phyloP scores from a whole-genome alignment of 208 protist genomes.

The Naegleria fowleri region DNA sequence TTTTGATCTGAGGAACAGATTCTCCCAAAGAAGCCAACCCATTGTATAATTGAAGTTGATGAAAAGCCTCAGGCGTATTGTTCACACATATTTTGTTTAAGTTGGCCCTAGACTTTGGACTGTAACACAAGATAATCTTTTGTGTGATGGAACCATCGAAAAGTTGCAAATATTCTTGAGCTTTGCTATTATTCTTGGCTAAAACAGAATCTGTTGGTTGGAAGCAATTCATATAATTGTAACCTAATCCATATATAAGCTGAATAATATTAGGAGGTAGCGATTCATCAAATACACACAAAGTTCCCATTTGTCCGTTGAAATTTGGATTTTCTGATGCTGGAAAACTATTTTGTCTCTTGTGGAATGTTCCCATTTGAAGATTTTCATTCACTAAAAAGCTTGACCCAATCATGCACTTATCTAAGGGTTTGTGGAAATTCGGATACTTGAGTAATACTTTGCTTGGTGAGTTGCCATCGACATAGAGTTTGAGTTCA shows the following conservation, averaged over 20 bases:
- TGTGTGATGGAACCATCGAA: constrained; percentile 14
- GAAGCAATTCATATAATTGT: background rate
- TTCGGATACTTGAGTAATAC: background rate
- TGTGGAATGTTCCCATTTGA: background rate
- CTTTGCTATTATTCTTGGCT: background rate
- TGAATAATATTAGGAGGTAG: background rate
- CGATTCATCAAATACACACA: constrained; percentile 24
- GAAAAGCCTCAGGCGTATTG: background rate
- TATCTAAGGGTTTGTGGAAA: background rate
- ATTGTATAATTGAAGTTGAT: background rate
- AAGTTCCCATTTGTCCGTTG: constrained; percentile 28
- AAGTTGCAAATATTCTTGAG: background rate
- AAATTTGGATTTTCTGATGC: background rate
- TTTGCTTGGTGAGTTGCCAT: background rate
- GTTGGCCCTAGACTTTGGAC: background rate
- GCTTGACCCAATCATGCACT: constrained; percentile 13
- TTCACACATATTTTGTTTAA: background rate
- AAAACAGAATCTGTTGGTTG: background rate
- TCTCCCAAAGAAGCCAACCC: background rate
- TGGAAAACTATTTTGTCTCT: background rate
- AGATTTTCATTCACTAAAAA: background rate
- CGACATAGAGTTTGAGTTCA: constrained; percentile 1
- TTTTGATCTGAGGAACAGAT: background rate
- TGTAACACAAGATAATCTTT: constrained; percentile 21
- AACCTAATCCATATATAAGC: constrained; percentile 1